phyloP scores from a whole-genome alignment of 1,284 basidiomycete genomes.

The Papiliotrema nemorosa region DNA sequence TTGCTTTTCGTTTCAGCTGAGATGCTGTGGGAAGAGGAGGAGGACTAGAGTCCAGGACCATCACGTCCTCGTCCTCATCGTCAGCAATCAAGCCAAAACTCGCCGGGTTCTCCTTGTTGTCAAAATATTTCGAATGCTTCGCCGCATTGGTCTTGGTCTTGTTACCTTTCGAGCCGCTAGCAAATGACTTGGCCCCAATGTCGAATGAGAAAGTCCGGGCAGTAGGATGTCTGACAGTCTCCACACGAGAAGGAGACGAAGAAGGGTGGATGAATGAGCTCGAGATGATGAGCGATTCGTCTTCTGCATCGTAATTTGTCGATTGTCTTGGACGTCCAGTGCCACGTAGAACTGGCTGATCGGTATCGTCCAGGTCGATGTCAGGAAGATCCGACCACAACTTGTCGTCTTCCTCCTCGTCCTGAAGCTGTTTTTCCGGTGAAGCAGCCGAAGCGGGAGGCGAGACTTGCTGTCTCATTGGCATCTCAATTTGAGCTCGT shows the following conservation, averaged over 20 bases:
- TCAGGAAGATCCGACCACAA: not conserved
- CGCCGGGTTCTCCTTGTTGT: not conserved
- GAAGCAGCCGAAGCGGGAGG: not conserved
- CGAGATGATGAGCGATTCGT: conserved; percentile 32
- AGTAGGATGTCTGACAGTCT: conserved; percentile 2
- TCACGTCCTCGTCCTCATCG: not conserved
- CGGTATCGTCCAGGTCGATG: not conserved
- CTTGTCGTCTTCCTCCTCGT: too few relatives aligned
- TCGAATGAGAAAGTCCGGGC: conserved; percentile 5
- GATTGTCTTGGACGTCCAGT: not conserved
- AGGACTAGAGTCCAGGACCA: not conserved
- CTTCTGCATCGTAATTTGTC: conserved; percentile 4
- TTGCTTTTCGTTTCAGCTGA: not conserved
- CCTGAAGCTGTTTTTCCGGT: not conserved
- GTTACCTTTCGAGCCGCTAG: not conserved
- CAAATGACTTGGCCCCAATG: not conserved
- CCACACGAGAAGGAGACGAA: not conserved
- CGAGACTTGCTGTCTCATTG: conserved; percentile 1
- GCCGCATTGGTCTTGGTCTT: not conserved
- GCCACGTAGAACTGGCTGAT: not conserved
- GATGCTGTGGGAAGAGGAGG: not conserved
- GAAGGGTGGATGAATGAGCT: conserved; percentile 13
- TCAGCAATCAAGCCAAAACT: not conserved
- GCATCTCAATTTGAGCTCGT: conserved; percentile 6
- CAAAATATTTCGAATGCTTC: not conserved